Evolutionary conservation across 371 early-diverging fungal species (phyloP).

Genomic region (Amoeboradix gromovi): DNA sequence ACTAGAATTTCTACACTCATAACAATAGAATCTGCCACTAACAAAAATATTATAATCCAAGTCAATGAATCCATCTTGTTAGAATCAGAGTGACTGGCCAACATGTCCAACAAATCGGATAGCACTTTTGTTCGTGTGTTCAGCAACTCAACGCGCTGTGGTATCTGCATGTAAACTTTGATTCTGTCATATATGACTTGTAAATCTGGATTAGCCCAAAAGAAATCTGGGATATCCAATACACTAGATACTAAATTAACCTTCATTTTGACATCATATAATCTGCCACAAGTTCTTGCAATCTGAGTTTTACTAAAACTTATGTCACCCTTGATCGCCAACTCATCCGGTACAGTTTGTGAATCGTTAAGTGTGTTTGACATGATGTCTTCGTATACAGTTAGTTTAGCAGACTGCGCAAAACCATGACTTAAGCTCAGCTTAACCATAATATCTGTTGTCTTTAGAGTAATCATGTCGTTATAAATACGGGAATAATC

Average conservation of each 20-base stretch:
- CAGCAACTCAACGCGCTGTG: slow-evolving; percentile 43
- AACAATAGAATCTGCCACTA: background rate
- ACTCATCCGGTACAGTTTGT: background rate
- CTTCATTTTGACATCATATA: slow-evolving; percentile 23
- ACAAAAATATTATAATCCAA: background rate
- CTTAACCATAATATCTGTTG: slow-evolving; percentile 21
- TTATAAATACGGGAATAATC: slow-evolving; percentile 27
- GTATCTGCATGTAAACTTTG: slow-evolving; percentile 33
- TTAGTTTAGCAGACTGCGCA: slow-evolving; percentile 60
- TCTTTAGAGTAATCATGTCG: slow-evolving; percentile 38
- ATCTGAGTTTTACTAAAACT: background rate
- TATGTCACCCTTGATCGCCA: background rate
- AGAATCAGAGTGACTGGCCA: slow-evolving; percentile 5
- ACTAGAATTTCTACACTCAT: background rate
- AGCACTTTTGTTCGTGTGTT: slow-evolving; percentile 48
- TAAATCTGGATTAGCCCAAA: slow-evolving; percentile 51
- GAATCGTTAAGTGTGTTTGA: background rate
- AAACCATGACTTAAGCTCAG: slow-evolving; percentile 52
- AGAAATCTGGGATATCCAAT: slow-evolving; percentile 55
- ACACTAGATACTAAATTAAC: slow-evolving; percentile 59
- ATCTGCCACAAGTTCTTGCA: background rate
- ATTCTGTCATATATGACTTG: slow-evolving; percentile 17
- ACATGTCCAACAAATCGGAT: slow-evolving; percentile 48
- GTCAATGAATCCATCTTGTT: background rate
- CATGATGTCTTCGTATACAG: slow-evolving; percentile 43